Conservation (phyloP, 176 grass and related monocot genomes). For the Aechmea fasciata region DNA sequence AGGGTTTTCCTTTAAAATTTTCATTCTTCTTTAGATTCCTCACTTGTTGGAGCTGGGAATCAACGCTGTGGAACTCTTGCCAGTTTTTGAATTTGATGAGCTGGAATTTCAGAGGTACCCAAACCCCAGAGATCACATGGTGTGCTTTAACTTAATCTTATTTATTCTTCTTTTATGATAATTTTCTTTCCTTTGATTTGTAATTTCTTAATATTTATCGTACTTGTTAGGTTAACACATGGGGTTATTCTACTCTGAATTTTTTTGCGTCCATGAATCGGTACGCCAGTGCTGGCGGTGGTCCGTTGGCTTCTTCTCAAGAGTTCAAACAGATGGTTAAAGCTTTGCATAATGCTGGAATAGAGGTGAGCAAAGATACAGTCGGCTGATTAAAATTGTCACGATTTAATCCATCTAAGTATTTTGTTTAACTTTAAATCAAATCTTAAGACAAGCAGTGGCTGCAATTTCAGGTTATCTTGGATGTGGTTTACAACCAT, state of each 20-base stretch:
- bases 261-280: constrained; percentile 99
- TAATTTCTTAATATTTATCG: background rate
- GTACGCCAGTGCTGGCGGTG: constrained; percentile 95
- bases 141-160: constrained; percentile 23
- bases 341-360: constrained; percentile 91
- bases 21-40: constrained; percentile 68
- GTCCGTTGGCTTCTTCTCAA: constrained; percentile 66
- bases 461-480: constrained; percentile 62
- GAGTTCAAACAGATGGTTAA: constrained; percentile 96
- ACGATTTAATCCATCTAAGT: background rate
- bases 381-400: background rate
- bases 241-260: constrained; percentile 97
- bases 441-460: background rate
- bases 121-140: constrained; percentile 96
- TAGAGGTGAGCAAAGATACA: constrained; percentile 47
- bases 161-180: background rate
- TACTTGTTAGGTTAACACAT: constrained; percentile 62
- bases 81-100: constrained; percentile 97
- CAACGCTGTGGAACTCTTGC: constrained; percentile 92
- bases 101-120: constrained; percentile 74
- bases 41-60: constrained; percentile 88
- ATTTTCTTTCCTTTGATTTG: background rate
- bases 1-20: constrained; percentile 14
- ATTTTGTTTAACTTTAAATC: background rate
- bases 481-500: constrained; percentile 97